These are phyloP conservation scores for Tothia fuscella DNA, from an alignment of 2,329 filamentous ascomycete species.

Conservation along the genomic window DNA sequence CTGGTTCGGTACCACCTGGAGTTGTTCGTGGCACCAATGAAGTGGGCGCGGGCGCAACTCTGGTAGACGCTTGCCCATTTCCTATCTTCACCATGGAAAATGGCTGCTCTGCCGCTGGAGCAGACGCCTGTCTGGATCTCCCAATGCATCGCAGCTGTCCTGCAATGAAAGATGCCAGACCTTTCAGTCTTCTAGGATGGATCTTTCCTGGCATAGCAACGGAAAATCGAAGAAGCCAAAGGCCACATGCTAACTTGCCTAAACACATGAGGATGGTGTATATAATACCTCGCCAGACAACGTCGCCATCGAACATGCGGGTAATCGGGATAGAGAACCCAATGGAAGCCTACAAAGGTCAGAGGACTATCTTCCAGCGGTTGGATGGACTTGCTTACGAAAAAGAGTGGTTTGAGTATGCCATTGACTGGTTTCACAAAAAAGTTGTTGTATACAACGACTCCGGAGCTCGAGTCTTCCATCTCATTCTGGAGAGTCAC, in stretches of 20 bases:
- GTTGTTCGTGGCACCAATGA: too few species aligned
- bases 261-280: conserved; percentile 61
- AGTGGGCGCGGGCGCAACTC: neutral
- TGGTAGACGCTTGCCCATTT: neutral
- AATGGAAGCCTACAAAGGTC: conserved; percentile 60
- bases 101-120: neutral
- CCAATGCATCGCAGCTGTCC: neutral
- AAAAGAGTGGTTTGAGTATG: conserved; percentile 61
- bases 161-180: too few species aligned
- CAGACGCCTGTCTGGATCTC: neutral
- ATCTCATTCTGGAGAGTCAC: neutral
- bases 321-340: conserved; percentile 70
- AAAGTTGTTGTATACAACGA: conserved; percentile 33
- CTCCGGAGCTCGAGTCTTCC: conserved; percentile 10
- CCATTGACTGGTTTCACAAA: conserved; percentile 34
- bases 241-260: conserved; percentile 28
- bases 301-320: conserved; percentile 49
- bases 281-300: conserved; percentile 62
- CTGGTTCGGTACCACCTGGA: neutral
- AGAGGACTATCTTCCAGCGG: conserved; percentile 52
- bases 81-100: too few species aligned
- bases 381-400: conserved; percentile 59
- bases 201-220: neutral
- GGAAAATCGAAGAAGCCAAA: conserved; percentile 26
- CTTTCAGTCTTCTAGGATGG: neutral